Percentiles rank a stretch among this genome's conserved stretches.
Conservation (phyloP, 2,329 filamentous ascomycete genomes). For the Aspergillus bombycis region DNA sequence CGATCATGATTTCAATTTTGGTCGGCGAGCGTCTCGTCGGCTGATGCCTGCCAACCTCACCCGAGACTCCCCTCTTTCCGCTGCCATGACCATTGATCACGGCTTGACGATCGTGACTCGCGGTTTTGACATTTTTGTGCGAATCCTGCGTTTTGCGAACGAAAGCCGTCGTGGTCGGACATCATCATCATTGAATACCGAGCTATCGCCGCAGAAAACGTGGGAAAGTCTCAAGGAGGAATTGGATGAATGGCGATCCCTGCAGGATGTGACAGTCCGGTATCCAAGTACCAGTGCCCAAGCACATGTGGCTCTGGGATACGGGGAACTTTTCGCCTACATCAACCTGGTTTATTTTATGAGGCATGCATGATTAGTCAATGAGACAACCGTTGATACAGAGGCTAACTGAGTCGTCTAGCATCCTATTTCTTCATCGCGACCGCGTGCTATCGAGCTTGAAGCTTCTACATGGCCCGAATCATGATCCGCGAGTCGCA, state of each 20-base stretch:
- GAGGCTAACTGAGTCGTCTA: constrained; percentile 6
- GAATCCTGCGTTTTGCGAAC: constrained; percentile 41
- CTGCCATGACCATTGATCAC: constrained; percentile 34
- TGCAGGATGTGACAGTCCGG: constrained; percentile 38
- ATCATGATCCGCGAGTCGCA: constrained; percentile 22
- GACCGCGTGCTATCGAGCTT: constrained; percentile 38
- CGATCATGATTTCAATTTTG: constrained; percentile 41
- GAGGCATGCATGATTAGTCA: constrained; percentile 27
- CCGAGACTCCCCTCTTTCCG: constrained; percentile 22
- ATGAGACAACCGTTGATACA: rapidly evolving
- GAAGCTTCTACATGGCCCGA: constrained; percentile 28
- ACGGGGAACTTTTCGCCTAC: constrained; percentile 42
- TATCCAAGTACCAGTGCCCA: constrained; percentile 39
- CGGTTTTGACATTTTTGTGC: constrained; percentile 42
- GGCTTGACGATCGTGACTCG: constrained; percentile 40
- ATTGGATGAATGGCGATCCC: constrained; percentile 38
- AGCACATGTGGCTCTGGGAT: constrained; percentile 39
- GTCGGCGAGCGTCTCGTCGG: constrained; percentile 25
- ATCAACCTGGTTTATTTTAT: constrained; percentile 43
- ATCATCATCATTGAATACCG: constrained; percentile 15
- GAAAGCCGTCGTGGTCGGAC: constrained; percentile 36
- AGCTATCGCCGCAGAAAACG: constrained; percentile 23
- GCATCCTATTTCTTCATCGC: constrained; percentile 39
- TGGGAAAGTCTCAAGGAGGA: constrained; percentile 37
- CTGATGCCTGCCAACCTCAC: constrained; percentile 36